Evolutionary conservation across 345 rosid species (phyloP).

Genomic region (Salix dunnii): DNA sequence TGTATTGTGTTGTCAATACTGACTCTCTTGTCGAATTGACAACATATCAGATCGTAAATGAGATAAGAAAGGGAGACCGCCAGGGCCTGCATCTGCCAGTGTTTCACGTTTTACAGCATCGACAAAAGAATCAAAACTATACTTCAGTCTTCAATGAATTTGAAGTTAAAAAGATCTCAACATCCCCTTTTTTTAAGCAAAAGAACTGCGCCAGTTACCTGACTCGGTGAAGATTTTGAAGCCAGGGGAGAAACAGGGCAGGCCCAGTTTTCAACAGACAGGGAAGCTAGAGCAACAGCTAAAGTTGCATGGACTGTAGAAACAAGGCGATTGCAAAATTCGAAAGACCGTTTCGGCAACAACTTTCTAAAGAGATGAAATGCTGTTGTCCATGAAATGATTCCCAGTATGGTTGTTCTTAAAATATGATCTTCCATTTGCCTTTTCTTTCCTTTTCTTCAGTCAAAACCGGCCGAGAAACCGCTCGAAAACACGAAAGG

Average conservation of each 20-base stretch:
- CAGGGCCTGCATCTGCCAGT: constrained; percentile 47
- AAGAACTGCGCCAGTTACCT: no score
- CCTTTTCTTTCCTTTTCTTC: not conserved
- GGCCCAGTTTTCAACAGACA: constrained; percentile 66
- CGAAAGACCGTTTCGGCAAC: constrained; percentile 54
- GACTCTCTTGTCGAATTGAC: constrained; percentile 44
- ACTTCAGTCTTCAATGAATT: not conserved
- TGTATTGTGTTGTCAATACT: constrained; percentile 59
- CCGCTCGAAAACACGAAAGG: not conserved
- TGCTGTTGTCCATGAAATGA: constrained; percentile 47
- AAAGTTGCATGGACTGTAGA: constrained; percentile 61
- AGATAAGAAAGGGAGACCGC: constrained; percentile 58
- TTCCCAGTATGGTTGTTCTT: constrained; percentile 38
- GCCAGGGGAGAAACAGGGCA: constrained; percentile 69
- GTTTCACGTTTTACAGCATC: not conserved
- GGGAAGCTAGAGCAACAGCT: constrained; percentile 57
- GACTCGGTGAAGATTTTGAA: constrained; percentile 51
- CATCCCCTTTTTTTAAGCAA: no score
- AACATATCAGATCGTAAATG: constrained; percentile 67
- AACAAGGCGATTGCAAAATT: constrained; percentile 73
- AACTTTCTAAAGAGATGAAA: constrained; percentile 44
- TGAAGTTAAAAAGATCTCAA: no score
- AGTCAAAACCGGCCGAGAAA: not conserved
- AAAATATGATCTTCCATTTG: constrained; percentile 44
- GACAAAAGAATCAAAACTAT: not conserved